These are phyloP conservation scores for Neophaeococcomyces aloes DNA, from an alignment of 2,329 filamentous ascomycete species.

Conservation along the genomic window DNA sequence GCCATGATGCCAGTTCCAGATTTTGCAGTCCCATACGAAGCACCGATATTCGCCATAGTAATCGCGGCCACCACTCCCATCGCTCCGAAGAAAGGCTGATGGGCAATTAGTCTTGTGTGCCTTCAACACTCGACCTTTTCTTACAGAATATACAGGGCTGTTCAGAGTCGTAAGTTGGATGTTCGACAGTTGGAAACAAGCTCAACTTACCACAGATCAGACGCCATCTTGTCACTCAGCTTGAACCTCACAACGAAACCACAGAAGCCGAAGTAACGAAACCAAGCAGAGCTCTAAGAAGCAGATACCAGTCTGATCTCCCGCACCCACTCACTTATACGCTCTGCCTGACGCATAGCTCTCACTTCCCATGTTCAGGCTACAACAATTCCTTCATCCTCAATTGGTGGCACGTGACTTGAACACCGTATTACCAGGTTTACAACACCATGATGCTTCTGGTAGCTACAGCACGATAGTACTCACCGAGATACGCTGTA, in stretches of 20 bases:
- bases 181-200: too few relatives aligned
- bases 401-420: constrained; percentile 8
- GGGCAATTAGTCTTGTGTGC: constrained; percentile 19
- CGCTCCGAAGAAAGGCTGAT: constrained; percentile 76
- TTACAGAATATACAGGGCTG: constrained; percentile 6
- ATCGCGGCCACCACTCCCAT: constrained; percentile 91
- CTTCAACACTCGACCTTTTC: not conserved
- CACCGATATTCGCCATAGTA: constrained; percentile 88
- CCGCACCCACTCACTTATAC: not conserved
- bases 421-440: too few relatives aligned
- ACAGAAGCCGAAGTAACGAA: too few relatives aligned
- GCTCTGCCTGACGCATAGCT: not conserved
- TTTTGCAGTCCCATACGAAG: constrained; percentile 96
- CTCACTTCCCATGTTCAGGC: constrained; percentile 2
- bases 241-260: too few relatives aligned
- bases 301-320: too few relatives aligned
- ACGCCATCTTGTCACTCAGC: too few relatives aligned
- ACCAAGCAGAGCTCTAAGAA: too few relatives aligned
- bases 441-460: too few relatives aligned
- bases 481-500: too few relatives aligned
- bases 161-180: not conserved
- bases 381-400: constrained; percentile 1
- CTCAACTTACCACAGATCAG: too few relatives aligned
- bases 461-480: too few relatives aligned
- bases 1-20: constrained; percentile 94